Base-by-base conservation (phyloP, 257 asterid species). In the Penstemon davidsonii region DNA sequence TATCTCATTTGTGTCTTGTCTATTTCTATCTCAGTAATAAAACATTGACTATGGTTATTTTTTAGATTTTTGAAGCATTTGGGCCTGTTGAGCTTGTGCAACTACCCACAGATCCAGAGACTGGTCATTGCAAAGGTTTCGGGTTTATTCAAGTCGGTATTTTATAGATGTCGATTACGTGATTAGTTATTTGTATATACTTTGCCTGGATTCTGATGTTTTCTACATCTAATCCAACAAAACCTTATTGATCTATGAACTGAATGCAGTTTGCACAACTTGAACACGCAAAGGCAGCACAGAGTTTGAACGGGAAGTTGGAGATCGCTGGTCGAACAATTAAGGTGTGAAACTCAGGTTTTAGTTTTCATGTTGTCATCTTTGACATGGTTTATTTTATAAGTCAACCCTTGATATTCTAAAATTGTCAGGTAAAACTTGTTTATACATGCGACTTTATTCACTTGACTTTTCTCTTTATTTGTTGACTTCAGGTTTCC, bases 51-150 rank as follows among this genome's bases (percentile, higher is more conserved):
- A n/a, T 51, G 10, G 37, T 36, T 47, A 4, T 4, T 75, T 46
- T 69, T 18, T 73, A 94, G 99, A 91, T 94, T 74, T 94, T 94
- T 75, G 99, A 91, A 87, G 95, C 97, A 18, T 94, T 94, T 86
- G 99, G 99, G 44, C 93, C 95, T 33, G 97, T 94, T 58, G 99
- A 94, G 85, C 96, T 94, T 65, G 96, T 94, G 70, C 99, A 94
- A 80, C 90, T 94, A 37, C 99, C 99, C 53, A 89, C 95, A 3
- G 99, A 94, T 76, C 96, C 99, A 43, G 99, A 94, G 80, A 88
- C 99, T 7, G 99, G 97, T 60, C 97, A 91, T 70, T 94, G 99
- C 90, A 91, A 94, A 86, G 99, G 99, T 73, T 94, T 94, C 76
- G 99, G 99, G 76, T 94, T 94, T 87, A 83, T 94, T 80, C 99